phyloP scores from a whole-genome alignment of 305 asterid species.

The Fraxinus latifolia region DNA sequence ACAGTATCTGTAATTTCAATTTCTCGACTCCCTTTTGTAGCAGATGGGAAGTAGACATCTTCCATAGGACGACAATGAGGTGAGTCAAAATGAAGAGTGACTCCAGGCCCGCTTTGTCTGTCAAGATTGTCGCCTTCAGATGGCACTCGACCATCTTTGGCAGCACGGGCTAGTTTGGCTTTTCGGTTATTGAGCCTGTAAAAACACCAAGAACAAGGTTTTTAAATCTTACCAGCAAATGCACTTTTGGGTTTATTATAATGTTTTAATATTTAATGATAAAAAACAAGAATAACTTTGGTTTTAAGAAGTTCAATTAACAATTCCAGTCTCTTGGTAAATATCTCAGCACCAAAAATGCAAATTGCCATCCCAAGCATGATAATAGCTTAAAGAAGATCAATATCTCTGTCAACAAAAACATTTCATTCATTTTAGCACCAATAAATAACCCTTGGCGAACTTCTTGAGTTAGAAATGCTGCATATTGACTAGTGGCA shows the following conservation, averaged over 20 bases:
- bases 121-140: conserved; percentile 64
- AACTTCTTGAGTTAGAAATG: neutral
- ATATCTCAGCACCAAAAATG: neutral
- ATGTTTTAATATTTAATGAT: neutral
- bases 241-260: neutral
- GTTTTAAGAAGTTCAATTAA: neutral
- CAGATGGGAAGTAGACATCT: conserved; percentile 41
- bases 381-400: neutral
- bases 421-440: neutral
- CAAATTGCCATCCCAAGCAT: neutral
- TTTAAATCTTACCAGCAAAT: neutral
- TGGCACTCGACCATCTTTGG: conserved; percentile 64
- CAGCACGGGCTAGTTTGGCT: conserved; percentile 92
- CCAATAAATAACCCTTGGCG: neutral
- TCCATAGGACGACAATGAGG: conserved; percentile 52
- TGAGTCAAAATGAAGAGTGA: conserved; percentile 39
- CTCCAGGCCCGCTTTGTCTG: conserved; percentile 46
- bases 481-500: neutral
- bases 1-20: conserved; percentile 42
- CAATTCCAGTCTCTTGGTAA: neutral
- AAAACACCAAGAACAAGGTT: conserved; percentile 11
- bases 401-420: neutral
- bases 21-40: conserved; percentile 37
- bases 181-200: conserved; percentile 94
- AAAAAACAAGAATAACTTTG: neutral